Base-by-base conservation (phyloP, 441 rosid genomes). In the Capsella rubella region DNA sequence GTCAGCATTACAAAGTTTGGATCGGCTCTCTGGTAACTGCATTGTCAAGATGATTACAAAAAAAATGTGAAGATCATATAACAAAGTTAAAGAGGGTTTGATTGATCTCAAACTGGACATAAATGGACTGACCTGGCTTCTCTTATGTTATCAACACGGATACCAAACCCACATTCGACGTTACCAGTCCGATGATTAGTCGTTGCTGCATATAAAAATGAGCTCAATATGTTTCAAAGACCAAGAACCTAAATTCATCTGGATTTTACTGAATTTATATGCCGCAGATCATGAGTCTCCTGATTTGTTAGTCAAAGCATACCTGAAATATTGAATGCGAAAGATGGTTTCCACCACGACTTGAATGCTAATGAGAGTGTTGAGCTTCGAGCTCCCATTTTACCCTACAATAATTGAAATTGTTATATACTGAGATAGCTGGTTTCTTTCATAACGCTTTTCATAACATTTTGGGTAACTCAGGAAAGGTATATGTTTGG, bases 281-380 rank as follows among this genome's bases (percentile, higher is more conserved):
- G 40, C 18, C 5, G 12, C 14, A 50, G 13, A 50, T 50, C 64
- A 31, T 4, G 12, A 25, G n/a, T 53, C 21, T 69, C 16, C 40
- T n/a, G 31, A 47, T 46, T 42, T 43, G 32, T 8, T 56, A 31
- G 15, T 34, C 5, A 6, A 28, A 10, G 9, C 1, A 16, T 68
- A 92, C 97, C 97, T 77, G 97, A 89, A 77, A 90, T 66, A 80
- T 82, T 89, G 85, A 90, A 92, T 40, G 97, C 87, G 34, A 92
- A 90, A 8, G 99, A 83, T 14, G 97, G 97, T 78, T 90, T 90
- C 99, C 97, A 95, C 99, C 99, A 95, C 12, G 97, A 95, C 87
- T 92, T 95, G 83, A 90, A 90, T 61, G 97, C 96, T 83, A 95
- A 66, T 21, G 89, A 80, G 12, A 89, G 59, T 25, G 97, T 84